Conservation (phyloP, 1,284 basidiomycete species). For the Cutaneotrichosporon curvatum region DNA sequence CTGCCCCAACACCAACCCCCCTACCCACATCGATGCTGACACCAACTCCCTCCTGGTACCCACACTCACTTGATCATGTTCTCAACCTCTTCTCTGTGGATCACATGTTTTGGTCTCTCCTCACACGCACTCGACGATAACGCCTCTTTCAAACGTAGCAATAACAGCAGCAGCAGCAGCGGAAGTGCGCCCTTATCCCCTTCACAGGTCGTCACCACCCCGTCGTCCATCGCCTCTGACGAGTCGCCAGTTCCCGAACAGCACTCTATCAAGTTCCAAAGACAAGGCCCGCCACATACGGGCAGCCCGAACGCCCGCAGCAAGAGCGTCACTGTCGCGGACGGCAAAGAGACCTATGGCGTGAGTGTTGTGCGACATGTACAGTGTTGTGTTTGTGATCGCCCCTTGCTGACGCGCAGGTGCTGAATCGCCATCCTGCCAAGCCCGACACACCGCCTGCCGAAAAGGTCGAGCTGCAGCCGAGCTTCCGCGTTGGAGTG, state of each 20-base stretch:
- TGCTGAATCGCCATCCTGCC: slow-evolving; percentile 45
- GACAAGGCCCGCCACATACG: slow-evolving; percentile 25
- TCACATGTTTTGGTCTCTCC: too few relatives aligned
- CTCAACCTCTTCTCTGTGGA: too few relatives aligned
- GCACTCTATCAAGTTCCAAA: background rate
- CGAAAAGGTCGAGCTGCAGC: slow-evolving; percentile 20
- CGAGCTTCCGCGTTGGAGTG: slow-evolving; percentile 72
- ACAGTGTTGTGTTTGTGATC: too few relatives aligned
- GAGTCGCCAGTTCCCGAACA: slow-evolving; percentile 13
- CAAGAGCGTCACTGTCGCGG: slow-evolving; percentile 64
- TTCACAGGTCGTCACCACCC: slow-evolving; percentile 6
- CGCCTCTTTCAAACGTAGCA: too few relatives aligned
- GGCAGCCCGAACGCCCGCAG: slow-evolving; percentile 60
- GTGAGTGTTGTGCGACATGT: too few relatives aligned
- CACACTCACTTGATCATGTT: too few relatives aligned
- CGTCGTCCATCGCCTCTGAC: slow-evolving; percentile 8
- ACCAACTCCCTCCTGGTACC: too few relatives aligned
- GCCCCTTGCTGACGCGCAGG: slow-evolving; percentile 23
- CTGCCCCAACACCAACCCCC: too few relatives aligned
- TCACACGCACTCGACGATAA: too few relatives aligned
- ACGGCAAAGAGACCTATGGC: slow-evolving; percentile 64
- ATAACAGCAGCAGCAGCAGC: background rate
- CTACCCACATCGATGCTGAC: too few relatives aligned
- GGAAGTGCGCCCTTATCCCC: background rate
- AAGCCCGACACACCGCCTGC: background rate